These are phyloP conservation scores for Cutaneotrichosporon sp. DNA, from an alignment of 1,284 basidiomycete species.

Conservation along the genomic window DNA sequence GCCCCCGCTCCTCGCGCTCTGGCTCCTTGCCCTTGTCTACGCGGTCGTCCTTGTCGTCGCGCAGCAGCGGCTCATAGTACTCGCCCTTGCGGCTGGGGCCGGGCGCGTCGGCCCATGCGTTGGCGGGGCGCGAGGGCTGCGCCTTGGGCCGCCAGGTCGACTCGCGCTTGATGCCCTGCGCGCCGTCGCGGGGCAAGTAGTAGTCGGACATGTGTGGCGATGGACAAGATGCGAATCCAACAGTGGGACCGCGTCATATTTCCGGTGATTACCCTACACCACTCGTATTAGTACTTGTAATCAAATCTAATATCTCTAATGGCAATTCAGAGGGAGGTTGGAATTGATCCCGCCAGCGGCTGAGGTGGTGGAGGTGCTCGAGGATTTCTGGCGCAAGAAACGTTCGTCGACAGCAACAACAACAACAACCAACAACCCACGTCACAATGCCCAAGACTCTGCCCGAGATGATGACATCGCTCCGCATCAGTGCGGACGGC, in stretches of 20 bases:
- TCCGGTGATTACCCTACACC: no score
- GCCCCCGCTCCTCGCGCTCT: background rate
- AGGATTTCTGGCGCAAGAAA: background rate
- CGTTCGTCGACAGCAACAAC: slow-evolving; percentile 3
- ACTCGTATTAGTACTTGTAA: no score
- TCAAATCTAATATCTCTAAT: no score
- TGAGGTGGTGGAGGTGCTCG: background rate
- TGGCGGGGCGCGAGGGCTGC: slow-evolving; percentile 8
- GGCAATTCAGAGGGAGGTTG: no score
- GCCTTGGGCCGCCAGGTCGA: slow-evolving; percentile 26
- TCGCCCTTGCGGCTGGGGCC: slow-evolving; percentile 8
- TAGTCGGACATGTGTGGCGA: slow-evolving; percentile 21
- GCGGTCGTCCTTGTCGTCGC: background rate
- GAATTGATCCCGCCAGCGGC: background rate
- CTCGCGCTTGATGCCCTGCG: slow-evolving; percentile 21
- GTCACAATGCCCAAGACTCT: slow-evolving; percentile 32
- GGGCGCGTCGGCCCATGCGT: slow-evolving; percentile 20
- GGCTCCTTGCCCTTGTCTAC: slow-evolving; percentile 5
- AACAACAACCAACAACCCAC: background rate
- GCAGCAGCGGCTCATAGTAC: slow-evolving; percentile 22
- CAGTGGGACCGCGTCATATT: background rate
- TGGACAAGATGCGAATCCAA: background rate
- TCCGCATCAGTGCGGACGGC: slow-evolving; percentile 61
- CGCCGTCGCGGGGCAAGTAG: slow-evolving; percentile 20
- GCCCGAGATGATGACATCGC: slow-evolving; percentile 61